phyloP scores from a whole-genome alignment of 305 asterid species.

The Fraxinus velutina region DNA sequence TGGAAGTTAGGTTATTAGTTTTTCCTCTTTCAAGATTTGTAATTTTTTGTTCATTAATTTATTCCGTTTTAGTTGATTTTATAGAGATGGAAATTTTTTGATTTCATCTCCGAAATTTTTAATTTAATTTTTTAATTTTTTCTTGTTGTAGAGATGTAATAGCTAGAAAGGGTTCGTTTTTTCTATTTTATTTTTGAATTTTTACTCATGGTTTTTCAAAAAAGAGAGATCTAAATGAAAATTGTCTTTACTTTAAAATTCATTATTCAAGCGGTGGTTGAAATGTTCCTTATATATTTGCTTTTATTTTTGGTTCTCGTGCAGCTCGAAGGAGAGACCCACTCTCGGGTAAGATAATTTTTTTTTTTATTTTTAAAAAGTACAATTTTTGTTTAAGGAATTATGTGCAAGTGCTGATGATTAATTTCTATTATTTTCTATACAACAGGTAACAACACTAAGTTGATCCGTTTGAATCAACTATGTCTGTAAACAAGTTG shows the following conservation, averaged over 20 bases:
- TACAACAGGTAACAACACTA: neutral
- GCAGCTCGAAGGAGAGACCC: slow-evolving; percentile 99
- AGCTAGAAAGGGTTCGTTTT: neutral
- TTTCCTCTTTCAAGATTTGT: neutral
- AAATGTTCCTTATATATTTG: slow-evolving; percentile 16
- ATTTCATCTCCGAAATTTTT: neutral
- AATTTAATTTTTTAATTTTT: neutral
- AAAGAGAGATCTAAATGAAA: slow-evolving; percentile 21
- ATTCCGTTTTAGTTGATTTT: neutral
- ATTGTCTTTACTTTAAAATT: neutral
- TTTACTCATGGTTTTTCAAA: neutral
- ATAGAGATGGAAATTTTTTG: neutral
- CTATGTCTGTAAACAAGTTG: neutral
- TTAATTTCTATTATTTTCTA: neutral
- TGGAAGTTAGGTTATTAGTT: neutral
- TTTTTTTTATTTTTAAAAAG: neutral
- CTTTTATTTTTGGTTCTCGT: slow-evolving; percentile 20
- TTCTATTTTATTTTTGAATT: neutral
- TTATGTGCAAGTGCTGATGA: neutral
- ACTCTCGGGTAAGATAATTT: slow-evolving; percentile 81
- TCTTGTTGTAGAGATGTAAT: neutral
- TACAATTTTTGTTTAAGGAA: neutral
- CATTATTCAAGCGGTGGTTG: neutral
- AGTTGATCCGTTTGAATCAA: neutral
- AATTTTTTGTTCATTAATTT: neutral